A percentile compares a stretch with the other conserved stretches of the same genome.
Evolutionary conservation across 1,284 basidiomycete species (phyloP).

Genomic region (Puccinia hordei): DNA sequence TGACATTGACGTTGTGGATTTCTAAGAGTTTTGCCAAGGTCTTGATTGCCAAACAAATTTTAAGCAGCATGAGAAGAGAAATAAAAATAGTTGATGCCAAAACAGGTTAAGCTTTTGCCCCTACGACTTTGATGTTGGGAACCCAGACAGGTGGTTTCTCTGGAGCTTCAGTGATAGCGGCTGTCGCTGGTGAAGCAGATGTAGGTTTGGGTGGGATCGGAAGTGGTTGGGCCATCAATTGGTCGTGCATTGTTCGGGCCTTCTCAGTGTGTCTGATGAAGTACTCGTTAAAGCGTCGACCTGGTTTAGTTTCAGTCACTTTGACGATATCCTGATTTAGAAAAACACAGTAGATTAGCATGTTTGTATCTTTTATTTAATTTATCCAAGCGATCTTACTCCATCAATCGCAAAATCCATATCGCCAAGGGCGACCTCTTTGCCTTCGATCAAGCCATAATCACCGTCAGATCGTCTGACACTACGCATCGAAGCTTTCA

Average conservation of each 20-base stretch:
- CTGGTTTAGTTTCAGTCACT: slow-evolving; percentile 46
- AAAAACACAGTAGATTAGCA: neutral
- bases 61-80: neutral
- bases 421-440: slow-evolving; percentile 85
- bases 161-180: neutral
- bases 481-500: slow-evolving; percentile 74
- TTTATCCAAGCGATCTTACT: slow-evolving; percentile 63
- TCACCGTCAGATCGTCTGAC: slow-evolving; percentile 70
- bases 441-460: slow-evolving; percentile 72
- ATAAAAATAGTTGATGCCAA: neutral
- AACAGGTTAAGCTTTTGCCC: neutral
- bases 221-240: slow-evolving; percentile 37
- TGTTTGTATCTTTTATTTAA: neutral
- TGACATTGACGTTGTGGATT: neutral
- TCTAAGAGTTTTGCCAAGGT: neutral
- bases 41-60: neutral
- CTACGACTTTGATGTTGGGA: slow-evolving; percentile 21
- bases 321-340: slow-evolving; percentile 36
- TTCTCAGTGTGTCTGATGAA: slow-evolving; percentile 48
- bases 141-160: slow-evolving; percentile 39
- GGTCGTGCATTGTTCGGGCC: slow-evolving; percentile 42
- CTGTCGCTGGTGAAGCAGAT: neutral
- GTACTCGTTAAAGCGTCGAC: slow-evolving; percentile 47
- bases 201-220: slow-evolving; percentile 40
- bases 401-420: slow-evolving; percentile 93